A percentile compares a stretch with the other conserved stretches of the same genome.
These are phyloP conservation scores for Zanthoxylum bungeanum DNA, from an alignment of 345 rosid species.

Conservation along the genomic window DNA sequence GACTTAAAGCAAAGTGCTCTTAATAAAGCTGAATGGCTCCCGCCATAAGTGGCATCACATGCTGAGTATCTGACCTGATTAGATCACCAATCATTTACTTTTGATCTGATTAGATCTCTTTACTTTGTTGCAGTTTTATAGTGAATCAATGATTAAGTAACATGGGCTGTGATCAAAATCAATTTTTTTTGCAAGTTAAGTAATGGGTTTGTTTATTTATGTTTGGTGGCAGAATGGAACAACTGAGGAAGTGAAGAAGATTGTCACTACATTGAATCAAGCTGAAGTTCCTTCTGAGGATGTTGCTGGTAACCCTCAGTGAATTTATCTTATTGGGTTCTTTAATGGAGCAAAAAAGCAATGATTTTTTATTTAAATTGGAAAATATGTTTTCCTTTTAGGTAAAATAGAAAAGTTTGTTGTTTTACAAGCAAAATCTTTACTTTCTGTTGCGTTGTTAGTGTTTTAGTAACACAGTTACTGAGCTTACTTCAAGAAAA, in stretches of 20 bases:
- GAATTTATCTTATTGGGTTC: not conserved
- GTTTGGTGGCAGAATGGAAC: constrained; percentile 84
- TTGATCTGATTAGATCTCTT: no score
- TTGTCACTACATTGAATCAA: constrained; percentile 49
- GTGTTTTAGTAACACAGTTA: not conserved
- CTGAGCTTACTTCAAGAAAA: no score
- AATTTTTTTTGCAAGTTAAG: no score
- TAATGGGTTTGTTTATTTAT: no score
- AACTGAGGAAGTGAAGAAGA: constrained; percentile 65
- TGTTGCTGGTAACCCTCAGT: constrained; percentile 42
- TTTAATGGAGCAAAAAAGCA: not conserved
- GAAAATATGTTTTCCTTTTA: not conserved
- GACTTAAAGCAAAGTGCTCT: no score
- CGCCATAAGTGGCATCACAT: no score
- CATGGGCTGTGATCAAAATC: no score
- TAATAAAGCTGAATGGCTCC: no score
- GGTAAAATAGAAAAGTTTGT: not conserved
- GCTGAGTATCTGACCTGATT: no score
- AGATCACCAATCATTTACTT: no score
- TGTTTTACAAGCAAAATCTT: not conserved
- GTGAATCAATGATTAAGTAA: no score
- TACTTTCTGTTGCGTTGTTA: not conserved
- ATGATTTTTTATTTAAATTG: not conserved
- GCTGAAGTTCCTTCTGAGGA: constrained; percentile 67
- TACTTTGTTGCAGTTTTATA: no score